These are phyloP conservation scores for Sporodiniella umbellata DNA, from an alignment of 371 early-diverging fungal species.

Conservation along the genomic window DNA sequence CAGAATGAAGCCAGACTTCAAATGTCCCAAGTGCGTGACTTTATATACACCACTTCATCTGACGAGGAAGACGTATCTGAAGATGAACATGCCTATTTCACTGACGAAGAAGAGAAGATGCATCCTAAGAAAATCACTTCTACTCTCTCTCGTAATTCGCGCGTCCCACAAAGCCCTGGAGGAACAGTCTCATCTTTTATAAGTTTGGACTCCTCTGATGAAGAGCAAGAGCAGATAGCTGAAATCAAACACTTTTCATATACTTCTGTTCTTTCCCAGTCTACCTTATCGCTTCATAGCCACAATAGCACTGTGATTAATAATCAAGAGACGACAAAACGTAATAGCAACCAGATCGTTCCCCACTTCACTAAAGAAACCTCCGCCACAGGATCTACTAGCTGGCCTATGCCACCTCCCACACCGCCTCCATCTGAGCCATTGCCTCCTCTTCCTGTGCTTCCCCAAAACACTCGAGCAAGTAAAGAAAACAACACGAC, in stretches of 20 bases:
- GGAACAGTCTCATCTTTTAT: constrained; percentile 7
- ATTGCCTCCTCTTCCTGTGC: constrained; percentile 25
- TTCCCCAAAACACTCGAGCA: too few species aligned
- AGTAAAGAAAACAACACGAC: not conserved
- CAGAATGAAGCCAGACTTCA: constrained; percentile 5
- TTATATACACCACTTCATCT: constrained; percentile 11
- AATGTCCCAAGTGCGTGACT: constrained; percentile 15
- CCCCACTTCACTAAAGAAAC: not conserved
- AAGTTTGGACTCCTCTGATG: constrained; percentile 16
- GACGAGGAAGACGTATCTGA: constrained; percentile 13
- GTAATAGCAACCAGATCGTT: constrained; percentile 1
- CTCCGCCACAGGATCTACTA: constrained; percentile 16
- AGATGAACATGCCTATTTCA: constrained; percentile 8
- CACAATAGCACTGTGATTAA: not conserved
- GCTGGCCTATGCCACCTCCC: constrained; percentile 29
- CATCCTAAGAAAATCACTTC: not conserved
- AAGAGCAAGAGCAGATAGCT: constrained; percentile 16
- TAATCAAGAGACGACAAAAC: not conserved
- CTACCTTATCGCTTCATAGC: constrained; percentile 5
- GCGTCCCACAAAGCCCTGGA: constrained; percentile 13
- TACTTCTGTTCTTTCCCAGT: constrained; percentile 18
- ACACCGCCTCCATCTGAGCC: constrained; percentile 34
- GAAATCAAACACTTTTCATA: constrained; percentile 24
- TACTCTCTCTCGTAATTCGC: not conserved
- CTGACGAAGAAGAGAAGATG: constrained; percentile 8